Evolutionary conservation across 2,329 filamentous ascomycete genomes (phyloP).

Genomic region (Pestalotiopsis sp.): DNA sequence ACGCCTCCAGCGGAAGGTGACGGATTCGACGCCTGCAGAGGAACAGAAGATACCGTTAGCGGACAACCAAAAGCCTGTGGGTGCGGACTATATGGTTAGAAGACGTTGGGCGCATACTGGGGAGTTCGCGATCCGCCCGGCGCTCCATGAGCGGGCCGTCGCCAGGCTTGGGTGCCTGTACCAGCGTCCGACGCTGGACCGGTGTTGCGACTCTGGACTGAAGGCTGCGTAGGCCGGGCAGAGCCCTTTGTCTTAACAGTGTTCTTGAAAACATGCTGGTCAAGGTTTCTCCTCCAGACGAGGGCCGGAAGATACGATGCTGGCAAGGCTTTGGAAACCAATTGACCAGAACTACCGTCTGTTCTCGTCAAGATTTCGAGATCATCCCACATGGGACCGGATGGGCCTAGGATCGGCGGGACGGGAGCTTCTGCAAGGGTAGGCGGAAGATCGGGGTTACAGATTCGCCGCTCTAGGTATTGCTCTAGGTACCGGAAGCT

Average conservation of each 20-base stretch:
- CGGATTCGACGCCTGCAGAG: constrained; percentile 43
- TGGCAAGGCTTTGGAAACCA: not conserved
- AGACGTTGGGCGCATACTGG: constrained; percentile 44
- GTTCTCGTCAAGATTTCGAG: not conserved
- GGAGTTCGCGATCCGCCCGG: constrained; percentile 66
- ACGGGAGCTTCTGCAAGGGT: not conserved
- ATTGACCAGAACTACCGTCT: not conserved
- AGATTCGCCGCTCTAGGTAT: constrained; percentile 11
- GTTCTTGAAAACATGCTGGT: constrained; percentile 35
- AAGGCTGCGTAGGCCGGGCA: constrained; percentile 23
- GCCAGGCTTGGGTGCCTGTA: constrained; percentile 58
- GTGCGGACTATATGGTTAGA: no score
- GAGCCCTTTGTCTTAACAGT: constrained; percentile 29
- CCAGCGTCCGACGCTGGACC: constrained; percentile 44
- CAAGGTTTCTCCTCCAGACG: not conserved
- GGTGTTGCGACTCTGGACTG: constrained; percentile 15
- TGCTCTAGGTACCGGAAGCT: not conserved
- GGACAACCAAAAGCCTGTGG: rapidly evolving
- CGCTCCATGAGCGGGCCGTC: constrained; percentile 67
- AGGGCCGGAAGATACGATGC: not conserved
- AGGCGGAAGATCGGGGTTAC: constrained; percentile 12
- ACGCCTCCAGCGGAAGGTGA: constrained; percentile 65
- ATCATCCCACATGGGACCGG: constrained; percentile 5
- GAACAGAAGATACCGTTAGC: constrained; percentile 8
- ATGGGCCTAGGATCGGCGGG: not conserved